phyloP scores from a whole-genome alignment of 495 filamentous ascomycete genomes.

The Coniosporium apollinis region DNA sequence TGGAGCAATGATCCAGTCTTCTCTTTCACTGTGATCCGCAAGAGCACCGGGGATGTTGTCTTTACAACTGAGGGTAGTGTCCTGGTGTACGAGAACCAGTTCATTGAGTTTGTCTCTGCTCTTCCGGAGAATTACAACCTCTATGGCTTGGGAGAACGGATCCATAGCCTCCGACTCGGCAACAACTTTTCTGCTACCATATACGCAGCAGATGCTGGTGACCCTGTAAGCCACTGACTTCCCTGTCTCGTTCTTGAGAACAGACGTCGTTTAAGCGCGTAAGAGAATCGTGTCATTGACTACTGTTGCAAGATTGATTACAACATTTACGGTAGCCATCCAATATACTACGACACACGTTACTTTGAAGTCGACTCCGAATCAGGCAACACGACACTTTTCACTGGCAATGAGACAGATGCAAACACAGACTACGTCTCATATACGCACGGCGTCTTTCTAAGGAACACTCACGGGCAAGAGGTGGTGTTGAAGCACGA shows the following conservation, averaged over 20 bases:
- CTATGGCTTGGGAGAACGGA: constrained; percentile 44
- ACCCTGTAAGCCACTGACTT: no score
- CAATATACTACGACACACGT: constrained; percentile 48
- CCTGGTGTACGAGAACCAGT: constrained; percentile 47
- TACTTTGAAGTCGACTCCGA: constrained; percentile 38
- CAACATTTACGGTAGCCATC: constrained; percentile 44
- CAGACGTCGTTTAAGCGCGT: no score
- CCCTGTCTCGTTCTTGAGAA: no score
- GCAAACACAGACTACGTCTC: constrained; percentile 39
- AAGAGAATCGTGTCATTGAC: no score
- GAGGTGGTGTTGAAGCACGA: constrained; percentile 49
- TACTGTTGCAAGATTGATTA: no score
- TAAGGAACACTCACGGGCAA: constrained; percentile 54
- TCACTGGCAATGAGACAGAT: constrained; percentile 36
- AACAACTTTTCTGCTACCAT: constrained; percentile 48
- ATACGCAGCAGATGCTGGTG: constrained; percentile 52
- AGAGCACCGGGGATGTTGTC: constrained; percentile 38
- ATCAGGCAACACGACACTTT: constrained; percentile 36
- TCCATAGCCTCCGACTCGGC: constrained; percentile 39
- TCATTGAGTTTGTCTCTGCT: constrained; percentile 41
- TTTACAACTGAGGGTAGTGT: constrained; percentile 39
- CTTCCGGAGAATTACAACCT: constrained; percentile 45
- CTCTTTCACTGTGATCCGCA: constrained; percentile 38
- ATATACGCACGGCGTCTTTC: constrained; percentile 44
- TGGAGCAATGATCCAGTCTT: constrained; percentile 47